Conservation (phyloP, 1,139 yeast genomes). For the Yamadazyma buinensis region DNA sequence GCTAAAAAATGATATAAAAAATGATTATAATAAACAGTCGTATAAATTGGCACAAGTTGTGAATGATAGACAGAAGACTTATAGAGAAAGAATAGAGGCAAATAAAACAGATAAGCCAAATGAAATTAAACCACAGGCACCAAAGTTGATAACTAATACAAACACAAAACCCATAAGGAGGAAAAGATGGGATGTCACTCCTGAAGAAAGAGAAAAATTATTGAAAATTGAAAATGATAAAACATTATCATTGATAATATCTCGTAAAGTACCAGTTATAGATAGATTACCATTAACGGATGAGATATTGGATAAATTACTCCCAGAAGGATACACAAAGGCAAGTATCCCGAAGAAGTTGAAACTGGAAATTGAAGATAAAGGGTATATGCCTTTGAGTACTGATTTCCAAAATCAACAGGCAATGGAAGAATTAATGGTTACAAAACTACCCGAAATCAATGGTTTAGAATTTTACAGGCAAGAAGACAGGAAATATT, state of each 20-base stretch:
- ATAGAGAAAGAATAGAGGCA: slow-evolving; percentile 9
- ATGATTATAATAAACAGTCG: slow-evolving; percentile 10
- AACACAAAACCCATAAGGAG: slow-evolving; percentile 18
- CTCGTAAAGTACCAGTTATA: slow-evolving; percentile 34
- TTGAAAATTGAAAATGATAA: slow-evolving; percentile 9
- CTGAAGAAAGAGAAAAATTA: slow-evolving; percentile 25
- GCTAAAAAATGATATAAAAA: slow-evolving; percentile 18
- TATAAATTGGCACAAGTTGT: slow-evolving; percentile 9
- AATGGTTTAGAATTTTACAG: slow-evolving; percentile 58
- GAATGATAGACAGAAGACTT: slow-evolving; percentile 4
- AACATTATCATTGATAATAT: slow-evolving; percentile 10
- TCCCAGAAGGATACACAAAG: slow-evolving; percentile 54
- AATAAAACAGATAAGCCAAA: slow-evolving; percentile 2
- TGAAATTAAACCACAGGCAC: not conserved
- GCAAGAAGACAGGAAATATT: slow-evolving; percentile 68
- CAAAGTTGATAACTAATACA: too few species aligned
- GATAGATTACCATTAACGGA: slow-evolving; percentile 48
- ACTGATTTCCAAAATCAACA: slow-evolving; percentile 11
- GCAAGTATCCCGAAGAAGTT: slow-evolving; percentile 44
- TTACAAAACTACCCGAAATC: slow-evolving; percentile 45
- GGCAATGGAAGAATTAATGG: slow-evolving; percentile 9
- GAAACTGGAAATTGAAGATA: slow-evolving; percentile 15
- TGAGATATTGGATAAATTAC: slow-evolving; percentile 44
- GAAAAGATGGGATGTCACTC: slow-evolving; percentile 35
- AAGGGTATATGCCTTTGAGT: slow-evolving; percentile 11